Conservation (phyloP, 140 eudicot genomes). For the Anethum foeniculum region DNA sequence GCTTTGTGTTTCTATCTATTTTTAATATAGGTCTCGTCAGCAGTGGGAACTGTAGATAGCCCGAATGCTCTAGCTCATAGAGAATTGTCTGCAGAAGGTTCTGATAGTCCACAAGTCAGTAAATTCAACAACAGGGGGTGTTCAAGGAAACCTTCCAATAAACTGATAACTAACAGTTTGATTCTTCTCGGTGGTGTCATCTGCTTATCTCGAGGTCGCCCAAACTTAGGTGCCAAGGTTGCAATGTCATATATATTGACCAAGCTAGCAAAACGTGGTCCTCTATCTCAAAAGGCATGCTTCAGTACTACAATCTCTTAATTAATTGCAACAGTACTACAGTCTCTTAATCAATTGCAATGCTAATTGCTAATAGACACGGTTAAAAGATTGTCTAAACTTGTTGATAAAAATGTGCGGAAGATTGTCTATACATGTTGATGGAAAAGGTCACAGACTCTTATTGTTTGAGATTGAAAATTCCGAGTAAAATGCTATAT, state of each 20-base stretch:
- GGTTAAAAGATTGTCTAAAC: background rate
- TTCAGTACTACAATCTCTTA: constrained; percentile 13
- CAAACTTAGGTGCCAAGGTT: constrained; percentile 69
- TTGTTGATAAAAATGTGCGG: background rate
- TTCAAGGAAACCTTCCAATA: constrained; percentile 49
- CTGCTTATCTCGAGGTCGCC: constrained; percentile 66
- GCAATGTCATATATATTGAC: constrained; percentile 67
- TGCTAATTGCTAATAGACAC: background rate
- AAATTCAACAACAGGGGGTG: constrained; percentile 22
- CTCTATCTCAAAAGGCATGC: constrained; percentile 17
- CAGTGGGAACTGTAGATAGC: constrained; percentile 24
- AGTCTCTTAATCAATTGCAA: constrained; percentile 6
- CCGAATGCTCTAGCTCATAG: constrained; percentile 11
- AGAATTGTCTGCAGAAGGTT: constrained; percentile 12
- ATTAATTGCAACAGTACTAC: background rate
- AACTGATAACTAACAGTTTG: constrained; percentile 52
- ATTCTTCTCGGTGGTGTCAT: constrained; percentile 66
- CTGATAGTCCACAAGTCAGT: background rate
- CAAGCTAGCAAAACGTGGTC: constrained; percentile 45
- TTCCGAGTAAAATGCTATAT: background rate
- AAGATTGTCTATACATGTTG: background rate
- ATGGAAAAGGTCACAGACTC: background rate
- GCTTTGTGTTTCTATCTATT: constrained; percentile 1
- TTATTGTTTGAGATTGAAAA: background rate
- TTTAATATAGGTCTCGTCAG: constrained; percentile 45